Base-by-base conservation (phyloP, 1,284 basidiomycete genomes). In the Marasmius fiardii region DNA sequence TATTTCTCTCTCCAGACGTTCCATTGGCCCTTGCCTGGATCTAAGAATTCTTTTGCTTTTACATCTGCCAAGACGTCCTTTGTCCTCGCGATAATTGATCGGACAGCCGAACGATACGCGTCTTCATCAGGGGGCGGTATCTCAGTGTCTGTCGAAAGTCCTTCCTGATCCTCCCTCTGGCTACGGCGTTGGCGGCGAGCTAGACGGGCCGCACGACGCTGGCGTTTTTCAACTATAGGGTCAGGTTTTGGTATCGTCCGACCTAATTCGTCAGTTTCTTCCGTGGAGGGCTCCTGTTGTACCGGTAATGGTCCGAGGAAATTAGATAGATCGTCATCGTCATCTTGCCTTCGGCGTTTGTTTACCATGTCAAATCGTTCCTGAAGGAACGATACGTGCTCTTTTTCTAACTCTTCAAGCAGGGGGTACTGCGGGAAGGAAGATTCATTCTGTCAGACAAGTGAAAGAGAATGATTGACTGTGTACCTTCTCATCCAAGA, bases 401-500 rank as follows among this genome's bases (percentile, higher is more conserved):
- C 90, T 26, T 85, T 81, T 68, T 97, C 95, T n/a, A 96, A 81
- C 55, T 82, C 85, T 67, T 96, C 93, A 16, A 98, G 75, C 52
- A 76, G 73, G 2, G 94, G 93, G 65, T 86, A 93, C 93, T 95
- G 58, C 51, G 14, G 14, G 18, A 3, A 26, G 47, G 14, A 12
- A 18, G 24, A 49, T 20, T 54, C 55, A 55, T 31, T 55, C 28
- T 23, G 39, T 47, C 28, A 53, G 43, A 39, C 34, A 26, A 43
- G 14, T 43, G 37, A 24, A 31, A 54, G 26, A 21, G 51, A 16
- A 59, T n/a, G n/a, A n/a, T n/a, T n/a, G n/a, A n/a, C 64, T 4
- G 43, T 33, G n/a, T 49, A 93, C 93, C 85, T 98, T 98, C 69
- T 94, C 92, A 65, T 96, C 94, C 35, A 98, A 74, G 68, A 98